Percentiles rank a stretch among this genome's conserved stretches.
Evolutionary conservation across 768 basidiomycete genomes (phyloP).

Genomic region (Cubamyces lactineus): DNA sequence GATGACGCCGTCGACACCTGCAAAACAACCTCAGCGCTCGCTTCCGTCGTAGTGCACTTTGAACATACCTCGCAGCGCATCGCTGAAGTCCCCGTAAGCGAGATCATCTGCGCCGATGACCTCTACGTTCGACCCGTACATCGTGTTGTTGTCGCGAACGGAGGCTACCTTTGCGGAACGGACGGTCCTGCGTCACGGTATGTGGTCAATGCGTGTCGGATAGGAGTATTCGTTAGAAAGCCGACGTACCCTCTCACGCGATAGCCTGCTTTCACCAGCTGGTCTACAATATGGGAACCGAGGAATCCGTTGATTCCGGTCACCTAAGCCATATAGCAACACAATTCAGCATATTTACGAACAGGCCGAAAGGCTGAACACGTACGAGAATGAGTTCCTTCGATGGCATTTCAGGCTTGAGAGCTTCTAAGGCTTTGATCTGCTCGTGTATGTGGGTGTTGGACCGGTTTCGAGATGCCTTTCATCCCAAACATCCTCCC

Average conservation of each 20-base stretch:
- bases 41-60: background rate
- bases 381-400: background rate
- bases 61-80: constrained; percentile 30
- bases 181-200: constrained; percentile 20
- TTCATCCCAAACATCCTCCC: too few species aligned
- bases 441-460: background rate
- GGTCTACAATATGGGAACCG: constrained; percentile 45
- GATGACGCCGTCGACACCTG: constrained; percentile 26
- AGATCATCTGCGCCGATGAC: constrained; percentile 30
- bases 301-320: constrained; percentile 48
- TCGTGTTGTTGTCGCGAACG: constrained; percentile 7
- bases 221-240: background rate
- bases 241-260: constrained; percentile 48
- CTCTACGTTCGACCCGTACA: constrained; percentile 29
- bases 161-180: constrained; percentile 22
- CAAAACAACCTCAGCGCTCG: background rate
- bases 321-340: constrained; percentile 32
- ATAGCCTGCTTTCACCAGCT: constrained; percentile 47
- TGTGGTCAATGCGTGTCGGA: too few species aligned
- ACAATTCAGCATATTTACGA: too few species aligned
- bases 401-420: background rate
- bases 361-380: too few species aligned
- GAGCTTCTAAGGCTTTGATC: too few species aligned
- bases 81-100: constrained; percentile 26
- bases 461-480: too few species aligned